A percentile compares a stretch with the other conserved stretches of the same genome.
These are phyloP conservation scores for Alnus glutinosa DNA, from an alignment of 306 rosid species.

Conservation along the genomic window DNA sequence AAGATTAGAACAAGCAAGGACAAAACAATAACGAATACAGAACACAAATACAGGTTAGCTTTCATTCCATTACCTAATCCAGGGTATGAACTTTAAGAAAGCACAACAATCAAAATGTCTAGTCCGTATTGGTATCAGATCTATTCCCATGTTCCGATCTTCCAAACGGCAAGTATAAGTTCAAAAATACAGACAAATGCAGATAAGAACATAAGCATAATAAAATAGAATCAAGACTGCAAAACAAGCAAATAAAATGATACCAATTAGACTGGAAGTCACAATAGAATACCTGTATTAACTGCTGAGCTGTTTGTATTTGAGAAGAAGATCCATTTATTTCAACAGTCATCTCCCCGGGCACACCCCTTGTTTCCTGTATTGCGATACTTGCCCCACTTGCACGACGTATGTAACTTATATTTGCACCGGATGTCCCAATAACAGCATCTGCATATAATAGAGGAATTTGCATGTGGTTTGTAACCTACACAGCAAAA, in stretches of 20 bases:
- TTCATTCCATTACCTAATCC: not conserved
- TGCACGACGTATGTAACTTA: constrained; percentile 62
- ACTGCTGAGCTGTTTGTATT: constrained; percentile 59
- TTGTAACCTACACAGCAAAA: constrained; percentile 46
- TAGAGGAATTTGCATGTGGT: constrained; percentile 69
- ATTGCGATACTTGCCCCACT: constrained; percentile 65
- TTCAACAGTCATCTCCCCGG: constrained; percentile 68
- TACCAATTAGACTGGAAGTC: not conserved
- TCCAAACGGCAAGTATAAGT: too few species aligned
- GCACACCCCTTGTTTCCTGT: constrained; percentile 66
- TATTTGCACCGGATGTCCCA: constrained; percentile 59
- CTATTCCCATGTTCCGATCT: not conserved
- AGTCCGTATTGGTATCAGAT: not conserved
- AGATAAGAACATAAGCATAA: not conserved
- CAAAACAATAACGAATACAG: not conserved
- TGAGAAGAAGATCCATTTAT: constrained; percentile 58
- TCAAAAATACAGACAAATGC: not conserved
- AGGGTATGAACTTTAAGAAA: not conserved
- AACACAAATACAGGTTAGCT: not conserved
- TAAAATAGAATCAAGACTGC: not conserved
- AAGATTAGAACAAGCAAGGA: too few species aligned
- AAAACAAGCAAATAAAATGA: not conserved
- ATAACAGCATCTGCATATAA: constrained; percentile 62
- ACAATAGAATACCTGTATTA: constrained; percentile 47
- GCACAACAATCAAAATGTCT: not conserved